A percentile compares a stretch with the other conserved stretches of the same genome.
Conservation (phyloP, 371 early-diverging fungal species). For the Sporodiniella umbellata region DNA sequence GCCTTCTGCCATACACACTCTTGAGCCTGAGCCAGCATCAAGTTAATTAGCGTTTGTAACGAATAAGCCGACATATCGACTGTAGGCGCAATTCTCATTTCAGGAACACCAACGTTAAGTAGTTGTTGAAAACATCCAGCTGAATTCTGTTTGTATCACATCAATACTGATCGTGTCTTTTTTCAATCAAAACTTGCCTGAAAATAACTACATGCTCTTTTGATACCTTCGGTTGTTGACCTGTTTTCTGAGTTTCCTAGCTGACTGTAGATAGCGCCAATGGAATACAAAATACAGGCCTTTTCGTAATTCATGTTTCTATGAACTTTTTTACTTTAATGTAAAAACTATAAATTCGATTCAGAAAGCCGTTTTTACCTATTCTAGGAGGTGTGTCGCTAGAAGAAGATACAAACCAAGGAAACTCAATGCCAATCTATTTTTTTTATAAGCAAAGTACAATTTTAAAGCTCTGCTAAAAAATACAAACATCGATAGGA, state of each 20-base stretch:
- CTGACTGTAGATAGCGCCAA: conserved; percentile 81
- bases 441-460: not conserved
- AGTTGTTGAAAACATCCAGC: conserved; percentile 81
- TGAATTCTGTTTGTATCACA: conserved; percentile 49
- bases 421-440: conserved; percentile 66
- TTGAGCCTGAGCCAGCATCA: conserved; percentile 91
- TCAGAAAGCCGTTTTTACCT: conserved; percentile 15
- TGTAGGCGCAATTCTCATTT: conserved; percentile 53
- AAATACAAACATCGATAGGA: conserved; percentile 70
- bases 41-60: conserved; percentile 59
- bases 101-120: conserved; percentile 51
- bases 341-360: not conserved
- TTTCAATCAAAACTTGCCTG: conserved; percentile 49
- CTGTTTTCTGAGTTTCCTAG: conserved; percentile 68
- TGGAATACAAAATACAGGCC: conserved; percentile 79
- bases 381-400: conserved; percentile 24
- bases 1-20: conserved; percentile 88
- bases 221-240: conserved; percentile 70
- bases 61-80: conserved; percentile 57
- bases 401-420: conserved; percentile 60
- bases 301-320: conserved; percentile 81
- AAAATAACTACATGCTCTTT: conserved; percentile 73
- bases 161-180: not conserved
- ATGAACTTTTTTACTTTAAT: conserved; percentile 33
- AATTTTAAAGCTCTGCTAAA: not conserved